These are phyloP conservation scores for Trichoderma koningii DNA, from an alignment of 2,329 filamentous ascomycete species.

Conservation along the genomic window DNA sequence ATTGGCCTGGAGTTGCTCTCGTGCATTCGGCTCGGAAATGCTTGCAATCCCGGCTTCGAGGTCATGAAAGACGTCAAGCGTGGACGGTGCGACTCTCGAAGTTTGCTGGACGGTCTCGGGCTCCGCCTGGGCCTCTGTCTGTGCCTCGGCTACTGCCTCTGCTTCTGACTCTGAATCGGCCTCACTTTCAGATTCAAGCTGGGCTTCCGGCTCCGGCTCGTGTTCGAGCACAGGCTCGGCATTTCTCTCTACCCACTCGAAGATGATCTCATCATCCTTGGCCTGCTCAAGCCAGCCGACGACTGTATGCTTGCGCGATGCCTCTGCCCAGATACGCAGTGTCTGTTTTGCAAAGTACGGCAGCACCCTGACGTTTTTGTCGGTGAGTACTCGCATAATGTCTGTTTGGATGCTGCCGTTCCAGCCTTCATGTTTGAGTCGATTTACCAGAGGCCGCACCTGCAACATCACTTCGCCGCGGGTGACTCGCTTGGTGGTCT, in stretches of 20 bases:
- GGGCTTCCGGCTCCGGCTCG: not conserved
- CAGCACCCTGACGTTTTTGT: not conserved
- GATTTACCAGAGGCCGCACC: not conserved
- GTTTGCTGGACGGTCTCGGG: too few species aligned
- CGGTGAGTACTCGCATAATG: not conserved
- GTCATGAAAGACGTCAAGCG: not conserved
- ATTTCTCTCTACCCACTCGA: conserved; percentile 6
- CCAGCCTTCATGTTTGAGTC: not conserved
- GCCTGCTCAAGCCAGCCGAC: not conserved
- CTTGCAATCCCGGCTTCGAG: not conserved
- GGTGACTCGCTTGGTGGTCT: not conserved
- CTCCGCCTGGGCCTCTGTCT: not conserved
- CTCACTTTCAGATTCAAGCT: too few species aligned
- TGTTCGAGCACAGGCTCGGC: not conserved
- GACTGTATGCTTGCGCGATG: not conserved
- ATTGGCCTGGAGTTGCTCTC: not conserved
- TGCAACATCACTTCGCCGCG: not conserved
- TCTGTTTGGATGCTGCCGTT: not conserved
- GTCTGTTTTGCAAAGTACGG: not conserved
- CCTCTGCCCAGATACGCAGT: not conserved
- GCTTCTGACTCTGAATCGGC: not conserved
- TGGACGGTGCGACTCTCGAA: not conserved
- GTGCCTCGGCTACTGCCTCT: not conserved
- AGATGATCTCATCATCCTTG: not conserved
- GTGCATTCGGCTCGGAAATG: not conserved